Evolutionary conservation across 805 yeast genomes (phyloP), one percentile per base, ranked within the genome.

Genomic region (Teunomyces barrocoloradensis): DNA sequence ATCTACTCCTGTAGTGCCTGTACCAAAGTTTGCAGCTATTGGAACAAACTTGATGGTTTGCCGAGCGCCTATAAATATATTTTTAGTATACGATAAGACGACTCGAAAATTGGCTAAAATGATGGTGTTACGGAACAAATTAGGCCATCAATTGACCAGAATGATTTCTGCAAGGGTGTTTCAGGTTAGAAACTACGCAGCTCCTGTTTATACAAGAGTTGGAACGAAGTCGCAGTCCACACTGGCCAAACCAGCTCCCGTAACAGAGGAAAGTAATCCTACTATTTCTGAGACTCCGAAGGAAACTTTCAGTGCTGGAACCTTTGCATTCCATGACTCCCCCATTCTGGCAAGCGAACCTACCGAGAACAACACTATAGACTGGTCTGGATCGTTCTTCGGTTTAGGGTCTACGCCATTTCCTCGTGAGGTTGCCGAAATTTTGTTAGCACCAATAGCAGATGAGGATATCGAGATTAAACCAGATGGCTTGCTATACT

Each of bases 401-500:
- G 98, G 98, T 0, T 70, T 94, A 29, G 96, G 96, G 5, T 69
- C 81, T 3, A 80, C 75, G n/a, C 85, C 97, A 1, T 92, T 94
- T 58, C 68, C 82, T 3, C 73, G 73, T 12, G 79, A 80, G 35
- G 74, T 83, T 0, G 82, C 81, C 46, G 78, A 79, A 21, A 73
- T 80, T n/a, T 69, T 94, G 13, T 62, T 82, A 45, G 79, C 84
- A 5, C 79, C 84, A 0, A 61, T 94, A n/a, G 77, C 75, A 0
- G 75, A 80, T 5, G 76, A 77, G 23, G 97, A 92, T 56, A 82
- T 94, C 44, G 99, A 94, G 64, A 86, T 94, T 54, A 94, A 92
- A 51, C 98, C 98, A 0, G 99, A 94, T 64, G 98, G 98, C 12
- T 71, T 94, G 43, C 66, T 94, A 6, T 94, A 89, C 59, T 71